Evolutionary conservation across 164 flowering plant species (phyloP), one percentile per base, ranked within the genome.

Genomic region (Tinospora cordifolia): DNA sequence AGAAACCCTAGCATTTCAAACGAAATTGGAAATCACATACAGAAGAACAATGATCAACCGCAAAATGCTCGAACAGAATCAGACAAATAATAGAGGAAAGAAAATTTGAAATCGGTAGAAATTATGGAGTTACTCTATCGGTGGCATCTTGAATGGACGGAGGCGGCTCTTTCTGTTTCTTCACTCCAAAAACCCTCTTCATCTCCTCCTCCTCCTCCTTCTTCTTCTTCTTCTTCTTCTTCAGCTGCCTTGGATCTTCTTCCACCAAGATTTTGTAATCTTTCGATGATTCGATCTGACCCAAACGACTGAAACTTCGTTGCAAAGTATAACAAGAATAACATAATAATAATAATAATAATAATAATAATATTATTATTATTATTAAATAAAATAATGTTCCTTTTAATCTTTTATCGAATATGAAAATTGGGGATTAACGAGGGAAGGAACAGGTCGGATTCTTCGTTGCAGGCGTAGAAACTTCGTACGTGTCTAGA

Each of bases 131-230:
- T 72, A 92, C 98, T 88, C 88, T 65, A 58, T 63, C 68, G n/a
- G 47, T 64, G 47, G 68, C 69, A 38, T 65, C 63, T 54, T 41
- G 60, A 38, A 71, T 25, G 14, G 96, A 84, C 10, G 97, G 93
- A 66, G 96, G 92, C 2, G 97, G 98, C 49, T 91, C 96, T 67
- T 91, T 93, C 17, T 93, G 88, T 57, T 93, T 93, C 90, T 89
- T 88, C 36, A 68, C 84, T 21, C 98, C 98, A 65, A 93, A 93
- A 24, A 93, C 83, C 77, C 90, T 85, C 87, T 77, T 90, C 98
- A 93, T 93, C 77, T 60, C 30, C 10, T 62, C 24, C 26, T 62
- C 51, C n/a, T 36, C 0, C 10, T 2, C 14, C 36, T 30, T 30
- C 36, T n/a, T n/a, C n/a, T 60, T 44, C 10, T 62, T 19, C 26